Base-by-base conservation (phyloP, 805 yeast genomes). In the Yarrowia divulgata region DNA sequence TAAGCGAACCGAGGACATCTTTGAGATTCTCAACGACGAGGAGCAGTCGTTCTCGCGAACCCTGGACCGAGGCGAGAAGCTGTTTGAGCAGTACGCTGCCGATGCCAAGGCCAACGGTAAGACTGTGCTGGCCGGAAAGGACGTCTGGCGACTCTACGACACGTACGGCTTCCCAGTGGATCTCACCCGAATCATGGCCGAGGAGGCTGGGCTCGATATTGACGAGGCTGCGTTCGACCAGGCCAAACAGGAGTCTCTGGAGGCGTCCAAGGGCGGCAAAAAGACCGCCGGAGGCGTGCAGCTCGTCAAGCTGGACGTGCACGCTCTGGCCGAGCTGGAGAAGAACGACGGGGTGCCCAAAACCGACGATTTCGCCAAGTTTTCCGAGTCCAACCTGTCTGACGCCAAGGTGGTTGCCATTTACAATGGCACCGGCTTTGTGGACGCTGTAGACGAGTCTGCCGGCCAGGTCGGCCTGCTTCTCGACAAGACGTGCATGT, bases 151-250 rank as follows among this genome's bases (percentile, higher is more conserved):
- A 81, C 84, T 95, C 75, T 95, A 95, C 76, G 99, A 95, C 76
- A 95, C 99, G 13, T 95, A 94, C 77, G 99, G 99, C 70, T 95
- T 95, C 90, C 99, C 99, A 46, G 98, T 93, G 69, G 99, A 95
- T 81, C 86, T 95, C 77, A 95, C 99, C 39, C 88, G 97, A 78
- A 85, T 95, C 78, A 95, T 95, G 99, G 99, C 99, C 57, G 98
- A 94, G 80, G 99, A 95, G 81, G 91, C 95, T 70, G 97, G 97
- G 19, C 85, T 95, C 75, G 89, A 88, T 75, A 94, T 95, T 72
- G 98, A 95, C 79, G 97, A 93, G 78, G 88, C 83, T 64, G 98
- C 91, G 43, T 95, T 95, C 77, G 98, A 93, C 80, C 86, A 86
- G 74, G 98, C 99, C 62, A 91, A 88, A 78, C 85, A 87, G 72